Conservation (phyloP, 345 rosid genomes). For the Salix purpurea region DNA sequence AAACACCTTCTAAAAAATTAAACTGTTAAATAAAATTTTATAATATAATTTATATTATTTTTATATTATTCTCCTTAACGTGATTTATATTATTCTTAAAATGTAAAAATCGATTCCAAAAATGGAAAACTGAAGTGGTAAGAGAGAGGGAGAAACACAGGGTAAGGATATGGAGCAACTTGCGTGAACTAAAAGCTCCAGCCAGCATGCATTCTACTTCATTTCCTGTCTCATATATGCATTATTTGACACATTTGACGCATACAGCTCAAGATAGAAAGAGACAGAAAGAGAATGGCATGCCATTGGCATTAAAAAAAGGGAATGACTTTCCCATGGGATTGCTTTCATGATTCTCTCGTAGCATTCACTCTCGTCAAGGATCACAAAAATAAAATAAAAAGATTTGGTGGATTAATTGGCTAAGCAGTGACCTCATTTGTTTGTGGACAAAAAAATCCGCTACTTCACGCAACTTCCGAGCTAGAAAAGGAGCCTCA, state of each 20-base stretch:
- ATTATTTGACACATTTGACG: slow-evolving; percentile 1
- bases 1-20: too few relatives aligned
- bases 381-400: not conserved
- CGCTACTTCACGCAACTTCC: not conserved
- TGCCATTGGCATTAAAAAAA: not conserved
- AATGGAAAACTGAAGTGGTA: not conserved
- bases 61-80: too few relatives aligned
- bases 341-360: not conserved
- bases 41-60: too few relatives aligned
- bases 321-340: not conserved
- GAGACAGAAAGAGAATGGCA: not conserved
- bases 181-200: not conserved
- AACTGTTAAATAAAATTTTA: accelerated
- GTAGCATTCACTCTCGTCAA: slow-evolving; percentile 1
- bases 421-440: slow-evolving; percentile 26
- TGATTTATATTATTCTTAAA: too few relatives aligned
- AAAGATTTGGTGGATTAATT: not conserved
- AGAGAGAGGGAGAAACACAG: too few relatives aligned
- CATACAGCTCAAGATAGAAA: slow-evolving; percentile 17
- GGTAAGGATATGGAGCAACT: not conserved
- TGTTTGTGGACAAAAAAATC: not conserved
- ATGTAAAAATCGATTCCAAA: not conserved
- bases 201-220: not conserved
- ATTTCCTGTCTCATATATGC: not conserved
- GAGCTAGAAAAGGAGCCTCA: not conserved